phyloP scores from a whole-genome alignment of 176 grass and related monocot genomes.

The Aegilops umbellulata region DNA sequence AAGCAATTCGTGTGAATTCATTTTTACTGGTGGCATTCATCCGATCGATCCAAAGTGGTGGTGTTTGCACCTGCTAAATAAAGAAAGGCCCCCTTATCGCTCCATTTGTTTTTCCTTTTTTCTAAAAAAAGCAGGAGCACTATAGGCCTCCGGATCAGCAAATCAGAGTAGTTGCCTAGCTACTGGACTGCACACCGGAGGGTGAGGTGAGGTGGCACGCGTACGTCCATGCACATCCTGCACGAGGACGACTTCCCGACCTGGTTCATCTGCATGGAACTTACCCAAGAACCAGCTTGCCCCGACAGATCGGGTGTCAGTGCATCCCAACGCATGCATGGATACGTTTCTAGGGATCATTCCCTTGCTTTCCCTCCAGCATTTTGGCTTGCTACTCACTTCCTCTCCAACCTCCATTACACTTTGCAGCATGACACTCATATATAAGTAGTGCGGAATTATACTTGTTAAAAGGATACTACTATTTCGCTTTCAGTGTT shows the following conservation, averaged over 20 bases:
- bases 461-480: neutral
- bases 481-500: no score
- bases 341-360: neutral
- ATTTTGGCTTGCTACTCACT: neutral
- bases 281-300: neutral
- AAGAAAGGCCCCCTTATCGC: slow-evolving; percentile 18
- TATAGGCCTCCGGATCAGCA: neutral
- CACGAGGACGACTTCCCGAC: neutral
- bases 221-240: neutral
- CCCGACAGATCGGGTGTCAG: slow-evolving; percentile 8
- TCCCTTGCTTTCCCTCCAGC: neutral
- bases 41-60: slow-evolving; percentile 1
- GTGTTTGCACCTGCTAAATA: neutral
- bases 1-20: neutral
- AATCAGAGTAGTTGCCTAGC: slow-evolving; percentile 3
- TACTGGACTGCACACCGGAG: neutral
- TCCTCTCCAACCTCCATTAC: neutral
- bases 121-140: slow-evolving; percentile 18
- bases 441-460: neutral
- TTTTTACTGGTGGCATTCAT: neutral
- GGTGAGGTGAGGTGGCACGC: neutral
- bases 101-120: neutral
- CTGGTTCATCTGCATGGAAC: slow-evolving; percentile 19
- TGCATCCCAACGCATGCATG: slow-evolving; percentile 11
- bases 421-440: neutral